Evolutionary conservation across 2,329 filamentous ascomycete genomes (phyloP).

Genomic region (Ceratocystis papillata): DNA sequence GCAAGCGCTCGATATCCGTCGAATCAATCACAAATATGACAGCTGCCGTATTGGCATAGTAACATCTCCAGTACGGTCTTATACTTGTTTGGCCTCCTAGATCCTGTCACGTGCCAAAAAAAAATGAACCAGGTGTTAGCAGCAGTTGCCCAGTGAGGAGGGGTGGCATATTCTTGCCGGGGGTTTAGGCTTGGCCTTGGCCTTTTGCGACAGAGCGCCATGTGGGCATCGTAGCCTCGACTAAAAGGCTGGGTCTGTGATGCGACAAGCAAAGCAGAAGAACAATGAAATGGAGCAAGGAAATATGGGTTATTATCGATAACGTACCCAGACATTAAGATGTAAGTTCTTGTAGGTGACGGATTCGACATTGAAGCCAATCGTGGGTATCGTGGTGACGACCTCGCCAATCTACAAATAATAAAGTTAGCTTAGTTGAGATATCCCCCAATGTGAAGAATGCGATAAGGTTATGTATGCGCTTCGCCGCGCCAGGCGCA

Average conservation of each 20-base stretch:
- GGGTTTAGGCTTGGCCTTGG: no score
- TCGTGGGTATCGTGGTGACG: conserved; percentile 96
- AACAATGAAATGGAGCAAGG: neutral
- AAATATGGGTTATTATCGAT: neutral
- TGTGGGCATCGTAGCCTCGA: conserved; percentile 11
- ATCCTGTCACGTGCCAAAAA: conserved; percentile 45
- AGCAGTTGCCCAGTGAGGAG: conserved; percentile 21
- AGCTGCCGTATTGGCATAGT: conserved; percentile 96
- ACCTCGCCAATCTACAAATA: conserved; percentile 78
- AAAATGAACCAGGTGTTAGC: conserved; percentile 19
- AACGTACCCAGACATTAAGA: conserved; percentile 90
- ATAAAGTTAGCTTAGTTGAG: conserved; percentile 20
- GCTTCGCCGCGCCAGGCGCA: neutral
- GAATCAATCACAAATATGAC: conserved; percentile 98
- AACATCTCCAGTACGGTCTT: conserved; percentile 96
- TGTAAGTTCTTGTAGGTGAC: conserved; percentile 98
- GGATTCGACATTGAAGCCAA: conserved; percentile 98
- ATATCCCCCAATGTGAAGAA: neutral
- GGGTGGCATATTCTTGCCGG: no score
- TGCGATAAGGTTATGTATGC: conserved; percentile 14
- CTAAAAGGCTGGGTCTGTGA: conserved; percentile 8
- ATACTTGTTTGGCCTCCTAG: conserved; percentile 97
- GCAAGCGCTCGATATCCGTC: conserved; percentile 89
- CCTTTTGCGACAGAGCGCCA: neutral
- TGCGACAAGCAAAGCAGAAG: neutral